Conservation (phyloP, 2,329 filamentous ascomycete genomes). For the Fusarium poae region DNA sequence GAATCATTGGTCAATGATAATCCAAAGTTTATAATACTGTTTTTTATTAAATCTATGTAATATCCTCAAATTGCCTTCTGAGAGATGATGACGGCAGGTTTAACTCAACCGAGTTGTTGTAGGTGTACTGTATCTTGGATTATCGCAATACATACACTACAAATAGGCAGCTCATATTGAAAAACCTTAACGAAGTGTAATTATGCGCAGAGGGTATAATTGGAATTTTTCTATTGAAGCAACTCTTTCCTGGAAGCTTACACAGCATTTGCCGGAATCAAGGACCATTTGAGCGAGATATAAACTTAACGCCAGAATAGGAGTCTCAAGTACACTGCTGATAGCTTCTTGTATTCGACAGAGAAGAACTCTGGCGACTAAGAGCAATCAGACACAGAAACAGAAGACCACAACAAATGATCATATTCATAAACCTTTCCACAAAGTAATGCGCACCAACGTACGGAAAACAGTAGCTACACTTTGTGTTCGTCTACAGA, state of each 20-base stretch:
- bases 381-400: background rate
- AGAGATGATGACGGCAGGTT: background rate
- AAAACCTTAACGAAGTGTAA: too few species aligned
- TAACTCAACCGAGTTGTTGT: background rate
- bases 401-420: background rate
- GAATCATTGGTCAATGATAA: background rate
- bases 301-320: too few species aligned
- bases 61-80: background rate
- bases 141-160: too few species aligned
- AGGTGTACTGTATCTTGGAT: background rate
- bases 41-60: background rate
- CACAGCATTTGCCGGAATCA: too few species aligned
- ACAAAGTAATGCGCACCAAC: background rate
- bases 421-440: background rate
- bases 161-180: background rate
- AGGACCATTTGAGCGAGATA: too few species aligned
- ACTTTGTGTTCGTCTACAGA: background rate
- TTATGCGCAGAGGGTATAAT: too few species aligned
- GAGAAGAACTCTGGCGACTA: too few species aligned
- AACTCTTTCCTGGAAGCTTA: too few species aligned
- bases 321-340: too few species aligned
- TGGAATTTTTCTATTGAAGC: too few species aligned
- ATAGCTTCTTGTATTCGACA: too few species aligned
- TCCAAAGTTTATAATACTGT: background rate
- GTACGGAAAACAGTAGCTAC: background rate